These are phyloP conservation scores for Thuja plicata DNA, from an alignment of 83 land plant genomes.

Conservation along the genomic window DNA sequence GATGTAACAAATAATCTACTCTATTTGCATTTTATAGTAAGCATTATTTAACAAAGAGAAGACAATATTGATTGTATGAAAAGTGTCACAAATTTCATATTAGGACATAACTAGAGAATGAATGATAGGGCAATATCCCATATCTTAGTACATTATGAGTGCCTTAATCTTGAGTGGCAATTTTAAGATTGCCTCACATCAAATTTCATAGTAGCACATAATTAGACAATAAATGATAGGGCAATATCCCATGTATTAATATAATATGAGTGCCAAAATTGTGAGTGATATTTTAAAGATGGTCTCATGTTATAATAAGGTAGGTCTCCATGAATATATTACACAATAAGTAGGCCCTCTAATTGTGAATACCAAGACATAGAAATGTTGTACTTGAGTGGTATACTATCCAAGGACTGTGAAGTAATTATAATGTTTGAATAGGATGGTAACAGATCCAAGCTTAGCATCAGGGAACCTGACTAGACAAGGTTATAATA, in stretches of 20 bases:
- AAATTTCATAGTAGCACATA: not conserved
- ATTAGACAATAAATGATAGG: not conserved
- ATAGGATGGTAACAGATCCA: not conserved
- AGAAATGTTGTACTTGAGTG: not conserved
- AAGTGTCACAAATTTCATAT: not conserved
- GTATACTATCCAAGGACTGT: not conserved
- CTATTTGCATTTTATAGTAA: not conserved
- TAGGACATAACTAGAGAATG: not conserved
- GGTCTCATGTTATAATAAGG: not conserved
- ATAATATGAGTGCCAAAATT: not conserved
- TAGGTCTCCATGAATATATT: not conserved
- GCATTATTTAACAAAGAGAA: too few relatives aligned
- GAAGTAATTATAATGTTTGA: too few relatives aligned
- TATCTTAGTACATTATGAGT: too few relatives aligned
- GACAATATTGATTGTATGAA: not conserved
- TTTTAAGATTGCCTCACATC: too few relatives aligned
- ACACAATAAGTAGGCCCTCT: not conserved
- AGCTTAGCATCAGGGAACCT: not conserved
- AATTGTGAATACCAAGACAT: not conserved
- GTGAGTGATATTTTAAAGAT: not conserved
- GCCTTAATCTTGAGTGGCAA: not conserved
- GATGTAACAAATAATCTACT: not conserved
- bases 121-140: not conserved
- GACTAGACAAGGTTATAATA: not conserved
- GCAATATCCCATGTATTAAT: not conserved